These are phyloP conservation scores for Stachybotrys elegans DNA, from an alignment of 2,329 filamentous ascomycete genomes.

Conservation along the genomic window DNA sequence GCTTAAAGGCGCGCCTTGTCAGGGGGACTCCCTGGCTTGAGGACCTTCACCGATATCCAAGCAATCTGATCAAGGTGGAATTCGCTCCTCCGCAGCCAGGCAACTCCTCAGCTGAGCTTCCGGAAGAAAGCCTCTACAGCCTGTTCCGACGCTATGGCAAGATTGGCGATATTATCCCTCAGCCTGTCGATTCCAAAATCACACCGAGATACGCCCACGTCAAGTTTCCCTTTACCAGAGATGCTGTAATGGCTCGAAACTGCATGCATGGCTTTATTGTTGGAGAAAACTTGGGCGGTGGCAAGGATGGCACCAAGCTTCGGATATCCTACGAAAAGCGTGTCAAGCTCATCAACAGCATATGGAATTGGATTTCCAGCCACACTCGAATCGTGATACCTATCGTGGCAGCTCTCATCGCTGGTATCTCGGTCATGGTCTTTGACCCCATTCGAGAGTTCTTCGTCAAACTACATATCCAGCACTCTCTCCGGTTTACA, in stretches of 20 bases:
- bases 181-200: conserved; percentile 81
- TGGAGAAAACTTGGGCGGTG: conserved; percentile 63
- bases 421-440: conserved; percentile 76
- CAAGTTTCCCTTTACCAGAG: conserved; percentile 67
- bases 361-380: conserved; percentile 80
- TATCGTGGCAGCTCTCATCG: conserved; percentile 71
- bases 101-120: conserved; percentile 69
- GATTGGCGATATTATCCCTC: conserved; percentile 75
- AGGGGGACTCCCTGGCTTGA: conserved; percentile 89
- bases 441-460: conserved; percentile 95
- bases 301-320: conserved; percentile 69
- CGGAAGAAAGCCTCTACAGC: conserved; percentile 80
- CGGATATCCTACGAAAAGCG: conserved; percentile 80
- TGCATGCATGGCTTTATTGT: conserved; percentile 85
- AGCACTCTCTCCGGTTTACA: conserved; percentile 66
- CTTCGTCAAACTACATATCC: conserved; percentile 85
- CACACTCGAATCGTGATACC: conserved; percentile 90
- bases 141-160: conserved; percentile 89
- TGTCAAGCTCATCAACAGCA: conserved; percentile 68
- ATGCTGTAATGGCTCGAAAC: conserved; percentile 84
- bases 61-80: conserved; percentile 71
- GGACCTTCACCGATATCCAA: conserved; percentile 80
- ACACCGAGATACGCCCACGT: conserved; percentile 75
- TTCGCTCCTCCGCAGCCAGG: conserved; percentile 73
- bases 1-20: conserved; percentile 68